Evolutionary conservation across 371 early-diverging fungal species (phyloP).

Genomic region (Haplosporangium sp.): DNA sequence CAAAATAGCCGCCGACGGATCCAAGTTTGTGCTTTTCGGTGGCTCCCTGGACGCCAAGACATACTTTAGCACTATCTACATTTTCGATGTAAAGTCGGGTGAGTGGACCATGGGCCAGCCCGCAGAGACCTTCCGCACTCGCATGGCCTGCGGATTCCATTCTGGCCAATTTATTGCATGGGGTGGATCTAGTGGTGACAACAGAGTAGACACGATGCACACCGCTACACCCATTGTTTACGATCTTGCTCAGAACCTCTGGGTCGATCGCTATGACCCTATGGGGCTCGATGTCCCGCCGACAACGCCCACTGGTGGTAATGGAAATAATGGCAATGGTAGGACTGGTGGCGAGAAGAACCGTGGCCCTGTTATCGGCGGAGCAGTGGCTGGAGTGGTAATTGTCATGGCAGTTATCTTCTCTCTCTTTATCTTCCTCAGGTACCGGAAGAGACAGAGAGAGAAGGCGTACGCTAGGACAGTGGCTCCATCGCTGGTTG

Average conservation of each 20-base stretch:
- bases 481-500: background rate
- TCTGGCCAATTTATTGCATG: slow-evolving; percentile 31
- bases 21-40: slow-evolving; percentile 42
- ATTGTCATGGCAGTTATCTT: slow-evolving; percentile 3
- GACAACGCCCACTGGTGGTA: background rate
- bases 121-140: slow-evolving; percentile 14
- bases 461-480: background rate
- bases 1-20: slow-evolving; percentile 42
- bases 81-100: slow-evolving; percentile 23
- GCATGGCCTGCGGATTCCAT: slow-evolving; percentile 35
- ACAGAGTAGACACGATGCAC: slow-evolving; percentile 25
- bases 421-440: background rate
- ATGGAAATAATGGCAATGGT: too few species aligned
- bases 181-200: slow-evolving; percentile 30
- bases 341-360: background rate
- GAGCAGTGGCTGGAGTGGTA: slow-evolving; percentile 3
- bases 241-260: slow-evolving; percentile 6
- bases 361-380: slow-evolving; percentile 18
- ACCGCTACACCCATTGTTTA: slow-evolving; percentile 20
- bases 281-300: background rate
- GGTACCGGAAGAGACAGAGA: slow-evolving; percentile 5
- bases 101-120: slow-evolving; percentile 24
- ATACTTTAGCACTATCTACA: slow-evolving; percentile 20
- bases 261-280: slow-evolving; percentile 12
- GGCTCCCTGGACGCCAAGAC: slow-evolving; percentile 22